Percentiles rank a stretch among this genome's conserved stretches.
Conservation (phyloP, 2,329 filamentous ascomycete species). For the Claviceps citrina region DNA sequence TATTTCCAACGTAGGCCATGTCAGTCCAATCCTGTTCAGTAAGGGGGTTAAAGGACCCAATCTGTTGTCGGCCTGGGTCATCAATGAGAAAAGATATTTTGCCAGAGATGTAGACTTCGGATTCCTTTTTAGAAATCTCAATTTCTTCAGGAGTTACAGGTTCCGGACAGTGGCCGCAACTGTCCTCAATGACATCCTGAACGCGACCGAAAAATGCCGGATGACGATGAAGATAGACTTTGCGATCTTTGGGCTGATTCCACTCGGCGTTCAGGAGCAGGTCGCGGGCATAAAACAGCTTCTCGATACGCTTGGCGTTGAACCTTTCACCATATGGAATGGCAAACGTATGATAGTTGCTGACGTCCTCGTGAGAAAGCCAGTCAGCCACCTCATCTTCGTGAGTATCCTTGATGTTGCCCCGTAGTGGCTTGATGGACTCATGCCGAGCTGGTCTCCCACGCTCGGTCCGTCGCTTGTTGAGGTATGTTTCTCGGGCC, state of each 20-base stretch:
- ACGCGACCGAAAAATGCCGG: conserved; percentile 72
- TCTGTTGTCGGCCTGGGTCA: conserved; percentile 62
- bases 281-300: conserved; percentile 67
- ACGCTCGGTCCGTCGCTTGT: conserved; percentile 54
- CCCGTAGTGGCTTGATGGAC: conserved; percentile 26
- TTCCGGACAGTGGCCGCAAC: conserved; percentile 63
- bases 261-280: conserved; percentile 73
- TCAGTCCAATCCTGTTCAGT: conserved; percentile 78
- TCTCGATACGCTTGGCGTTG: conserved; percentile 59
- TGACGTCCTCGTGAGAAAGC: conserved; percentile 61
- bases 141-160: conserved; percentile 56
- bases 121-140: conserved; percentile 54
- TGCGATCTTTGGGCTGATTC: conserved; percentile 63
- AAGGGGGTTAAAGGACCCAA: conserved; percentile 60
- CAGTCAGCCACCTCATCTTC: conserved; percentile 77
- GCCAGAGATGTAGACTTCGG: conserved; percentile 62
- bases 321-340: conserved; percentile 50
- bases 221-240: conserved; percentile 66
- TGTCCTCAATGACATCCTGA: conserved; percentile 62
- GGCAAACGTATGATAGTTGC: conserved; percentile 64
- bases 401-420: conserved; percentile 62
- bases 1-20: conserved; percentile 79
- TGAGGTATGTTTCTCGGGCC: conserved; percentile 55
- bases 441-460: conserved; percentile 41
- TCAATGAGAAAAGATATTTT: conserved; percentile 61